phyloP scores from a whole-genome alignment of 352 stramenopile genomes.

The Globisporangium solare region DNA sequence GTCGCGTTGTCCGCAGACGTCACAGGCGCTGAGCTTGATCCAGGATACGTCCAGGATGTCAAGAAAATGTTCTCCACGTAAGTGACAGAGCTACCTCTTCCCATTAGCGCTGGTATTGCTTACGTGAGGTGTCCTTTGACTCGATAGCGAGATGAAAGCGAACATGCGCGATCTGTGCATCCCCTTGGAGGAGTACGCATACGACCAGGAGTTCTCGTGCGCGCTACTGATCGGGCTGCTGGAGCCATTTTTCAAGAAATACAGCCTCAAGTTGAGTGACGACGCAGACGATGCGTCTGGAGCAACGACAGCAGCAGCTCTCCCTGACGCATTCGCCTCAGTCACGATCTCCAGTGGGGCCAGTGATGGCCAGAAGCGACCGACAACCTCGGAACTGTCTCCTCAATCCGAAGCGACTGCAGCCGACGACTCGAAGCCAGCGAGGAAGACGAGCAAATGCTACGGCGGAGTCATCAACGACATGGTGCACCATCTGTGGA shows the following conservation, averaged over 20 bases:
- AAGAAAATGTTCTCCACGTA: conserved; percentile 49
- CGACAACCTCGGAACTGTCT: neutral
- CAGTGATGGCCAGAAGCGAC: conserved; percentile 4
- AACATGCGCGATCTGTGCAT: conserved; percentile 84
- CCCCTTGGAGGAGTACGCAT: conserved; percentile 77
- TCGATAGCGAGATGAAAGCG: conserved; percentile 75
- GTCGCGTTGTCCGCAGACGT: conserved; percentile 16
- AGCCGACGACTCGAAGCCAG: neutral
- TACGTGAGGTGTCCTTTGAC: no score
- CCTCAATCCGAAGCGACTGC: no score
- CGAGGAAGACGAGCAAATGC: conserved; percentile 22
- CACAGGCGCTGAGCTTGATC: conserved; percentile 55
- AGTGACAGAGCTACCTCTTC: neutral
- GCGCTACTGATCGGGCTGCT: conserved; percentile 67
- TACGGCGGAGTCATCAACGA: conserved; percentile 74
- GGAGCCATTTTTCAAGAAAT: conserved; percentile 68
- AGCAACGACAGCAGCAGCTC: conserved; percentile 1
- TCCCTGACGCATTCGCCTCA: conserved; percentile 5
- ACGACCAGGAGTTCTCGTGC: conserved; percentile 73
- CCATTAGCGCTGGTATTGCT: neutral
- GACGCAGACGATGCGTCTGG: neutral
- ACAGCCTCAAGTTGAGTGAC: conserved; percentile 39
- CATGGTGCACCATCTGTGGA: conserved; percentile 68
- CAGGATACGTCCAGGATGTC: conserved; percentile 66
- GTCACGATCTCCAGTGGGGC: neutral